Base-by-base conservation (phyloP, 768 basidiomycete genomes). In the Tephrocybe sp. region DNA sequence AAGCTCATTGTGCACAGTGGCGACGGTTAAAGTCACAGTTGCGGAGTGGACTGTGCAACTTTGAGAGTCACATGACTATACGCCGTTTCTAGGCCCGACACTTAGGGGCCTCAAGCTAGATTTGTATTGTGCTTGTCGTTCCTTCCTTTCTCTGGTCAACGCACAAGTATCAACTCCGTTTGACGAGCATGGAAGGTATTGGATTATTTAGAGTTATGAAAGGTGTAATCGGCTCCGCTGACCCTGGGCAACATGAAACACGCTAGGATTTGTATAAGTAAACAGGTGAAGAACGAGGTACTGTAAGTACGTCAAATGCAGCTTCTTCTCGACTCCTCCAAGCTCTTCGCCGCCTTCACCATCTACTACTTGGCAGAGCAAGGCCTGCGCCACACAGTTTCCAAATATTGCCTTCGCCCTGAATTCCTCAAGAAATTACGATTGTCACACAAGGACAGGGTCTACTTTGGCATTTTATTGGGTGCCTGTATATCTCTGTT, bases 1-100 rank as follows among this genome's bases (percentile, higher is more conserved):
- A 81, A 81, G 62, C 78, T 79, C 79, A 81, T 80, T 14, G 51
- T 65, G 50, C 10, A 8, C n/a, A 43, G 48, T 46, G 52, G 34
- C 45, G 45, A 39, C 32, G 16, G 33, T 8, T 3, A 23, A 26
- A 26, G 26, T n/a, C n/a, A n/a, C n/a, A n/a, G n/a, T n/a, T 26
- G 26, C 7, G 26, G 26, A 26, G 7, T 26, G 7, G n/a, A 26
- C 26, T 26, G 26, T 26, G 26, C 26, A 26, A 7, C 26, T 7
- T 26, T 26, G 26, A 26, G 3, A 7, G 26, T 26, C 26, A 26
- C 26, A 26, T 26, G 26, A 26, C 26, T 26, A 4, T 7, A 26
- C 26, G 26, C 3, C 7, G 26, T 7, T 26, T 26, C 7, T 7
- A 3, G 26, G 26, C 26, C 26, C 26, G 26, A 4, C 26, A 26